Base-by-base conservation (phyloP, 2,329 filamentous ascomycete species). In the Cucurbitaria berberidis region DNA sequence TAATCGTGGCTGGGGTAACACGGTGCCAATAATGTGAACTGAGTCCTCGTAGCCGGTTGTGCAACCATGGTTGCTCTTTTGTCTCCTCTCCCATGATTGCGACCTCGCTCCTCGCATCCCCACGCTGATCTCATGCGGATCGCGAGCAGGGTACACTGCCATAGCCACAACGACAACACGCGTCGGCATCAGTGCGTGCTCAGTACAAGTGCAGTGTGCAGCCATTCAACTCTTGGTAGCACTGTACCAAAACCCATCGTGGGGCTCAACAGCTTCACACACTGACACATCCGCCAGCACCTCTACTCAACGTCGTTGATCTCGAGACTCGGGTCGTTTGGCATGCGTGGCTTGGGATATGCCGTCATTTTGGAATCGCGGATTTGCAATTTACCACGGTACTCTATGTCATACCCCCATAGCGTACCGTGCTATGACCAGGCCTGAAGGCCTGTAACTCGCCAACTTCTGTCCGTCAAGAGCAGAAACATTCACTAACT, bases 261-360 rank as follows among this genome's bases (percentile, higher is more conserved):
- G 35, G 35, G 35, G 35, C 35, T 39, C 36, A 39, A 39, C 19
- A 39, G 18, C 36, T 13, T 24, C 36, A 21, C 42, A 35, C 49
- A n/a, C 40, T 48, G 24, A 45, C 39, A 53, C 44, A 29, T 5
- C 26, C 29, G 24, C 54, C 54, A 55, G 41, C 48, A 45, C 45
- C 49, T 47, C 24, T 26, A n/a, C 32, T 51, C 39, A 30, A 35
- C 27, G 41, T 41, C 42, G 34, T 53, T 53, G 46, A 50, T 66
- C 59, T 59, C 67, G 67, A 70, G 63, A 72, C 69, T 57, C 32
- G 59, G 51, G 53, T 60, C 46, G 69, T 72, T 68, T 73, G 63
- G 67, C 60, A 60, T 68, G 44, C 32, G 45, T 56, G 56, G 54
- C 63, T 57, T 46, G 55, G 55, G 60, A 53, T 53, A 48, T 45